phyloP scores from a whole-genome alignment of 441 rosid genomes.

The Populus trichocarpa region DNA sequence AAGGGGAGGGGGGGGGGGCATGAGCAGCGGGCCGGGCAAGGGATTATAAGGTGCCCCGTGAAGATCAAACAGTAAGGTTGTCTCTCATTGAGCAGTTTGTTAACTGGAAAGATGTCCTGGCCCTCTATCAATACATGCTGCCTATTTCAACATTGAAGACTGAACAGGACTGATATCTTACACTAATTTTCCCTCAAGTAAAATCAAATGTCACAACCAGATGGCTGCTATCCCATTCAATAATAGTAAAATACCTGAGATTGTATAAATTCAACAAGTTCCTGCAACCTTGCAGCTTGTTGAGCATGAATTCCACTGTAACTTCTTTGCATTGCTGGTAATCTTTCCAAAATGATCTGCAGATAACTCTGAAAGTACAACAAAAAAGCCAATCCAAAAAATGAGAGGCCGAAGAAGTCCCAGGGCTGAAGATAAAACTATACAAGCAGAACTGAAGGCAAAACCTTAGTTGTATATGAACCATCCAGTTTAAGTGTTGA shows the following conservation, averaged over 20 bases:
- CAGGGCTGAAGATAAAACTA: background rate
- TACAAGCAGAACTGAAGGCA: constrained; percentile 10
- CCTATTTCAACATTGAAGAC: background rate
- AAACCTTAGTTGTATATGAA: constrained; percentile 96
- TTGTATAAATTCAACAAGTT: constrained; percentile 86
- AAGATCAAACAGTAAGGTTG: background rate
- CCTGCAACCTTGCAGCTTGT: constrained; percentile 87
- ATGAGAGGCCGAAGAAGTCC: background rate
- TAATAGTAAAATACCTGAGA: constrained; percentile 63
- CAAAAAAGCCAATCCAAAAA: constrained; percentile 5
- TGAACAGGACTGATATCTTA: background rate
- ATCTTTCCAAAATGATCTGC: constrained; percentile 82
- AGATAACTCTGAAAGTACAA: constrained; percentile 66
- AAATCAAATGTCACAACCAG: background rate
- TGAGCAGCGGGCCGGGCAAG: too few relatives aligned
- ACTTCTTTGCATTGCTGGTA: constrained; percentile 67
- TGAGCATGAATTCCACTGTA: constrained; percentile 72
- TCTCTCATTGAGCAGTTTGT: background rate
- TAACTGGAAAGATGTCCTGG: background rate
- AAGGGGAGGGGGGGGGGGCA: too few relatives aligned
- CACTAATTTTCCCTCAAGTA: background rate
- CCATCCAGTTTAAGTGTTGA: constrained; percentile 82
- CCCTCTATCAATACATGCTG: background rate
- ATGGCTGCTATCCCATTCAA: background rate
- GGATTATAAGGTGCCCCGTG: background rate